Conservation (phyloP, 305 asterid species). For the Rubia tinctorum region DNA sequence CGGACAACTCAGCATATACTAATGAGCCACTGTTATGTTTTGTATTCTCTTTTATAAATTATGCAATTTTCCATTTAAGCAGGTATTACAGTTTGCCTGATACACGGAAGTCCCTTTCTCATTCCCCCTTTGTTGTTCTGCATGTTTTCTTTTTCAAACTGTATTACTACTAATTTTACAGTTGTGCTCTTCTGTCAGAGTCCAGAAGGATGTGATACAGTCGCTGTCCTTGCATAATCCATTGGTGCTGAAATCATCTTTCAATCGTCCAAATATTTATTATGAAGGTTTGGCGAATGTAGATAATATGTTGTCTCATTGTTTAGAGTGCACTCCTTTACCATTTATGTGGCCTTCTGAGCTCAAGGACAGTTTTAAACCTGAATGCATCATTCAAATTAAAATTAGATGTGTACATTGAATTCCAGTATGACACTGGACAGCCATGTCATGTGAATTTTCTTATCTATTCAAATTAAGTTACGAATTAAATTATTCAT, state of each 20-base stretch:
- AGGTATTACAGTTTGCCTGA: not conserved
- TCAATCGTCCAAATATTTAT: constrained; percentile 89
- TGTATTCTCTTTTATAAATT: not conserved
- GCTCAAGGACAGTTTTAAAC: not conserved
- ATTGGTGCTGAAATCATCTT: constrained; percentile 84
- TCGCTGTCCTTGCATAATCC: constrained; percentile 82
- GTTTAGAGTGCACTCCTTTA: not conserved
- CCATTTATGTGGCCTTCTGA: not conserved
- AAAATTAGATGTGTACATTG: not conserved
- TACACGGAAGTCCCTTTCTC: not conserved
- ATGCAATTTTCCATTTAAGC: not conserved
- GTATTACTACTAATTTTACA: constrained; percentile 6
- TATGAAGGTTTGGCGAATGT: constrained; percentile 70
- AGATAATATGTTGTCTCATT: constrained; percentile 23
- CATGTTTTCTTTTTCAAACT: not conserved
- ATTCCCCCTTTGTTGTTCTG: not conserved
- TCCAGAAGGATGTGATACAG: constrained; percentile 82
- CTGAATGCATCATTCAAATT: not conserved
- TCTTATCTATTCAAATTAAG: not conserved
- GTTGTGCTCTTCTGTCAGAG: constrained; percentile 57
- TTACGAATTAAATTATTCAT: not conserved
- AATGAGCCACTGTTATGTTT: not conserved
- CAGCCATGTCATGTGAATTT: not conserved
- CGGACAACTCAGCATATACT: not conserved
- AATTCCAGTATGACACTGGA: not conserved